Conservation (phyloP, 108 stramenopile species). For the Chaetoceros tenuissimus region DNA sequence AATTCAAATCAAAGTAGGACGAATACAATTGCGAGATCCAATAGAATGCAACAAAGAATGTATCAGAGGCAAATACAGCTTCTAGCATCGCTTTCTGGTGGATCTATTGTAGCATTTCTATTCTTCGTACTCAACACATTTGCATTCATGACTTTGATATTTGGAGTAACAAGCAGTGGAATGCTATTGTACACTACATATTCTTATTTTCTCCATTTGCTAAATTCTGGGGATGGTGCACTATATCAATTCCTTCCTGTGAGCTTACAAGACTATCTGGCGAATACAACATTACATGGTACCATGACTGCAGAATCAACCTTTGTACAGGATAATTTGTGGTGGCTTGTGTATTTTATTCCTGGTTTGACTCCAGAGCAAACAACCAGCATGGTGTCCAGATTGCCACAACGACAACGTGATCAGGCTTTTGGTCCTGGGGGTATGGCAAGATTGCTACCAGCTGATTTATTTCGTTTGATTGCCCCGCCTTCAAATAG, state of each 20-base stretch:
- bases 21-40: no score
- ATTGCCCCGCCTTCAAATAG: constrained; percentile 5
- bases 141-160: not conserved
- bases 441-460: constrained; percentile 38
- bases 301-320: not conserved
- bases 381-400: constrained; percentile 41
- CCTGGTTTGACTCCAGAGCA: constrained; percentile 59
- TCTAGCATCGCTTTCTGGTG: no score
- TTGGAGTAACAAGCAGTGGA: not conserved
- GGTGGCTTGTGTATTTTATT: constrained; percentile 44
- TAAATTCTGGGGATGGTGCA: not conserved
- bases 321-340: not conserved
- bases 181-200: not conserved
- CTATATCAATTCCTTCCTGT: not conserved
- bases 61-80: no score
- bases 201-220: not conserved
- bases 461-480: constrained; percentile 16
- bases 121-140: not conserved
- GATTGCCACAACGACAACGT: constrained; percentile 51
- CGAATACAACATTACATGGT: not conserved
- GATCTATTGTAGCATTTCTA: not conserved
- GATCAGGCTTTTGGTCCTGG: constrained; percentile 28
- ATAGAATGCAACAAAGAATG: no score
- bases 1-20: no score
- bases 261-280: not conserved